Evolutionary conservation across 257 asterid genomes (phyloP).

Genomic region (Fraxinus pennsylvanica): DNA sequence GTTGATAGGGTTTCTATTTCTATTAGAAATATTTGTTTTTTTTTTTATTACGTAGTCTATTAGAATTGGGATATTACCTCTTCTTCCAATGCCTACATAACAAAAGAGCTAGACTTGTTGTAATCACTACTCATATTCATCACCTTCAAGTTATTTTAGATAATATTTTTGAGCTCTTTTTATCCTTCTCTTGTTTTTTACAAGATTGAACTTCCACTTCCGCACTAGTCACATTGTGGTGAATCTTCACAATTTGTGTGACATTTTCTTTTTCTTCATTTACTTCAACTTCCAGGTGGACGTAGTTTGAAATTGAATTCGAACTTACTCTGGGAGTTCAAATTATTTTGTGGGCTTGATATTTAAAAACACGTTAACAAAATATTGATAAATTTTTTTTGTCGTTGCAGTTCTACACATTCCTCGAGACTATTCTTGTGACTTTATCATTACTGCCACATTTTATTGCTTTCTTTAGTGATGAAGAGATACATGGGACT

Average conservation of each 20-base stretch:
- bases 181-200: too few species aligned
- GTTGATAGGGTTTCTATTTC: too few species aligned
- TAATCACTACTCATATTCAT: too few species aligned
- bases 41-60: too few species aligned
- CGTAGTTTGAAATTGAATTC: not conserved
- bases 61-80: too few species aligned
- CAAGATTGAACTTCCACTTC: too few species aligned
- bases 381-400: conserved; percentile 22
- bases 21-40: too few species aligned
- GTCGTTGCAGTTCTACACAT: conserved; percentile 81
- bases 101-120: too few species aligned
- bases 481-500: conserved; percentile 90
- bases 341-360: conserved; percentile 12
- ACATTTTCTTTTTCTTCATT: conserved; percentile 1
- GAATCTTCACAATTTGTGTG: not conserved
- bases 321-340: conserved; percentile 11
- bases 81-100: too few species aligned
- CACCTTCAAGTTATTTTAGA: too few species aligned
- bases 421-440: conserved; percentile 86
- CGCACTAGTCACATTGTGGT: not conserved
- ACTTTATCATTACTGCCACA: conserved; percentile 76
- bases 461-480: conserved; percentile 87
- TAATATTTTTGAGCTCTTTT: too few species aligned
- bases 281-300: not conserved
- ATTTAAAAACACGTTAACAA: conserved; percentile 10